Conservation (phyloP, 345 rosid species). For the Lepidium didymum region DNA sequence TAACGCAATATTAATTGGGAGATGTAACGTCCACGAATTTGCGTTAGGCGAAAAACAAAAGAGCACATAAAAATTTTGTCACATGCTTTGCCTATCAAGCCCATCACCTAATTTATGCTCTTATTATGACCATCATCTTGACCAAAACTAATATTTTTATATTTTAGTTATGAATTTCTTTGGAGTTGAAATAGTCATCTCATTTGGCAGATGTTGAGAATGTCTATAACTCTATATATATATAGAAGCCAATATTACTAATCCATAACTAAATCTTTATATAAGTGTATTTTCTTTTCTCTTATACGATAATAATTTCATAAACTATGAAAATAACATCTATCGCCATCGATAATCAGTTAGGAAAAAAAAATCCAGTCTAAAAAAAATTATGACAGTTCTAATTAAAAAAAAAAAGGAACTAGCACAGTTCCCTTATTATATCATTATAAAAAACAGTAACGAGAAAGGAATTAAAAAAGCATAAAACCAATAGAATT, state of each 20-base stretch:
- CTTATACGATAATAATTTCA: background rate
- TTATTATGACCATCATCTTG: background rate
- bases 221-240: no score
- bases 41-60: slow-evolving; percentile 14
- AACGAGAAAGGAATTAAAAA: background rate
- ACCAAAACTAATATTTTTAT: background rate
- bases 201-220: no score
- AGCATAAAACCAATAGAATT: no score
- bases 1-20: slow-evolving; percentile 20
- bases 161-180: background rate
- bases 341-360: background rate
- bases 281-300: background rate
- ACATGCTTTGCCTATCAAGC: slow-evolving; percentile 18
- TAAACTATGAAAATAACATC: background rate
- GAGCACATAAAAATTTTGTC: slow-evolving; percentile 6
- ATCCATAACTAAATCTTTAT: background rate
- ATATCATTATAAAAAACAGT: background rate
- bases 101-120: slow-evolving; percentile 9
- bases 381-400: background rate
- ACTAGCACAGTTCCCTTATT: background rate
- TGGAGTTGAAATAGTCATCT: background rate
- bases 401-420: background rate
- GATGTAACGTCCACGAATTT: slow-evolving; percentile 27
- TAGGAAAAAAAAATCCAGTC: background rate
- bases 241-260: background rate